Percentiles rank a stretch among this genome's conserved stretches.
Evolutionary conservation across 352 stramenopile species (phyloP).

Genomic region (Pythium utonaiense): DNA sequence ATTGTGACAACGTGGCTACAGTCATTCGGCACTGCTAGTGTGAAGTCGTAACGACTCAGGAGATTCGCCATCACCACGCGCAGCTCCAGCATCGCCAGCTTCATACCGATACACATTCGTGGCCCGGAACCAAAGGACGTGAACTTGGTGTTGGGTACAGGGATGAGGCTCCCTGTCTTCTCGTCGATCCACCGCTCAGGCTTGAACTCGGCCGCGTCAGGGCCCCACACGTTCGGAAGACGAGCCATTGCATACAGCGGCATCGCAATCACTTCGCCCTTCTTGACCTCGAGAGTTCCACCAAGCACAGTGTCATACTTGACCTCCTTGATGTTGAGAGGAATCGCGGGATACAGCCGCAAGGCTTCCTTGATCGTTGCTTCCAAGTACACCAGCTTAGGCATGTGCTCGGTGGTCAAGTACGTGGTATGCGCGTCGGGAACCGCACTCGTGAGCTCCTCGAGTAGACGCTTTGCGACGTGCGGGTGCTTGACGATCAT

Average conservation of each 20-base stretch:
- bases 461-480: slow-evolving; percentile 33
- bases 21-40: neutral
- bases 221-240: slow-evolving; percentile 32
- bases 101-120: slow-evolving; percentile 38
- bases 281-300: slow-evolving; percentile 12
- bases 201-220: slow-evolving; percentile 47
- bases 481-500: slow-evolving; percentile 57
- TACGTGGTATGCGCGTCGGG: neutral
- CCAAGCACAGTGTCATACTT: neutral
- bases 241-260: slow-evolving; percentile 29
- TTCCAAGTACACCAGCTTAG: slow-evolving; percentile 48
- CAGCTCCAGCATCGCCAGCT: slow-evolving; percentile 43
- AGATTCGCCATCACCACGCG: slow-evolving; percentile 7
- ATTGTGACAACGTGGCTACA: neutral
- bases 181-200: slow-evolving; percentile 49
- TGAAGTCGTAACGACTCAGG: slow-evolving; percentile 2
- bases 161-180: neutral
- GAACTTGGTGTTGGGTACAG: slow-evolving; percentile 22
- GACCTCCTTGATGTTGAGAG: neutral
- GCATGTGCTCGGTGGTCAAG: slow-evolving; percentile 41
- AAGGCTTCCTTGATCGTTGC: slow-evolving; percentile 58
- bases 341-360: slow-evolving; percentile 42
- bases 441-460: slow-evolving; percentile 32
- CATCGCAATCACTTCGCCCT: slow-evolving; percentile 23
- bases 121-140: slow-evolving; percentile 34